A percentile compares a stretch with the other conserved stretches of the same genome.
phyloP scores from a whole-genome alignment of 2,329 filamentous ascomycete genomes.

The Colletotrichum euphorbiae region DNA sequence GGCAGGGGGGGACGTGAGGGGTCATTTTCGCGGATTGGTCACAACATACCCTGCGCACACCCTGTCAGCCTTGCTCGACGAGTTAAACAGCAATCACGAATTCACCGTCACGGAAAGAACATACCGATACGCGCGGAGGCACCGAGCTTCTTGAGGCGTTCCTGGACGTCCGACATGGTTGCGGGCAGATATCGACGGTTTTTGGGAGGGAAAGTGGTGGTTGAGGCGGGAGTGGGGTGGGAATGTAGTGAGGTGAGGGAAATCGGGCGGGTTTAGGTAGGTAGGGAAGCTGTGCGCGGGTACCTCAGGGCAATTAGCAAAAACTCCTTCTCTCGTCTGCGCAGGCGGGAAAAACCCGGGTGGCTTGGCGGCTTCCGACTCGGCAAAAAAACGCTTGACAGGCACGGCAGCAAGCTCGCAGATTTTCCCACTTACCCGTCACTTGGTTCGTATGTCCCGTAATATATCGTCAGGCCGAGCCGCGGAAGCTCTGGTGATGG shows the following conservation, averaged over 20 bases:
- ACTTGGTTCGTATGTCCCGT: slow-evolving; percentile 31
- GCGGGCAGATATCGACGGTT: slow-evolving; percentile 40
- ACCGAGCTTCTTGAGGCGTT: slow-evolving; percentile 71
- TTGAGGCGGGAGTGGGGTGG: slow-evolving; percentile 45
- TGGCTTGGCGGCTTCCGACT: slow-evolving; percentile 19
- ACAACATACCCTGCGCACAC: slow-evolving; percentile 52
- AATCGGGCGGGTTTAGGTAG: slow-evolving; percentile 20
- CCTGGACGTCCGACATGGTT: slow-evolving; percentile 68
- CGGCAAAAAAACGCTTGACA: background rate
- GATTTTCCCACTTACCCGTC: slow-evolving; percentile 19
- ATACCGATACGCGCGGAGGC: slow-evolving; percentile 73
- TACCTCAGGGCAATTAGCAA: slow-evolving; percentile 40
- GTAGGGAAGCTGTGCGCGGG: slow-evolving; percentile 33
- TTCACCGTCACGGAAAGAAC: background rate
- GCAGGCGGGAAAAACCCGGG: slow-evolving; percentile 33
- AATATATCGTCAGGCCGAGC: slow-evolving; percentile 39
- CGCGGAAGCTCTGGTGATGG: slow-evolving; percentile 29
- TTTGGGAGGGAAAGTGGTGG: slow-evolving; percentile 27
- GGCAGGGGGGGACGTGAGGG: slow-evolving; percentile 17
- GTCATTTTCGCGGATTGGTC: slow-evolving; percentile 37
- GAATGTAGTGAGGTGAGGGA: slow-evolving; percentile 43
- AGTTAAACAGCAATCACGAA: slow-evolving; percentile 7
- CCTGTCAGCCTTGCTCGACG: slow-evolving; percentile 36
- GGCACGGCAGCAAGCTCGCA: background rate
- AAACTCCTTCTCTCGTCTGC: slow-evolving; percentile 29